Conservation (phyloP, 2,329 filamentous ascomycete genomes). For the Colletotrichum aenigma region DNA sequence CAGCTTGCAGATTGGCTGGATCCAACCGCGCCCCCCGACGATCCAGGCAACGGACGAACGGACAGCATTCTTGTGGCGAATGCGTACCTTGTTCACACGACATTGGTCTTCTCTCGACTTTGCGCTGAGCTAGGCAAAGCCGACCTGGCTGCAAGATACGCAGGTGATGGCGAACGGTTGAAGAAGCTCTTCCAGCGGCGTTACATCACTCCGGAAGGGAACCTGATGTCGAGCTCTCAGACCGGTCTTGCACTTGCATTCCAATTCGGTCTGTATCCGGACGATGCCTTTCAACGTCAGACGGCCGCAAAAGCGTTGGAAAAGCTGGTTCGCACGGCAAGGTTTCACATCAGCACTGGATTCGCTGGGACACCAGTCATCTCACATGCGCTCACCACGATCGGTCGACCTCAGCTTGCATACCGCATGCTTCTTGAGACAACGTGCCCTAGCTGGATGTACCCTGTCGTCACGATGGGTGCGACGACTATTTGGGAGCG, state of each 20-base stretch:
- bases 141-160: background rate
- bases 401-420: slow-evolving; percentile 21
- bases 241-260: slow-evolving; percentile 8
- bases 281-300: background rate
- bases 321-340: slow-evolving; percentile 1
- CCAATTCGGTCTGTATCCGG: slow-evolving; percentile 9
- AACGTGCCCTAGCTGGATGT: slow-evolving; percentile 39
- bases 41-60: slow-evolving; percentile 4
- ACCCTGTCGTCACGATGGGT: slow-evolving; percentile 38
- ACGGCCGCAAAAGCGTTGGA: slow-evolving; percentile 3
- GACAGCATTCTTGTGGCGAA: slow-evolving; percentile 8
- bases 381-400: slow-evolving; percentile 8
- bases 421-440: slow-evolving; percentile 42
- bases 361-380: slow-evolving; percentile 14
- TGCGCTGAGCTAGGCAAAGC: background rate
- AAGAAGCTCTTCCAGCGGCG: background rate
- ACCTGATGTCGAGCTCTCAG: slow-evolving; percentile 9
- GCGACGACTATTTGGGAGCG: slow-evolving; percentile 47
- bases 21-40: slow-evolving; percentile 9
- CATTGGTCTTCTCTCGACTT: background rate
- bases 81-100: slow-evolving; percentile 4
- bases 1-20: slow-evolving; percentile 17
- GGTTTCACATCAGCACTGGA: slow-evolving; percentile 9
- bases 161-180: background rate
- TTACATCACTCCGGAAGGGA: slow-evolving; percentile 14